phyloP scores from a whole-genome alignment of 495 filamentous ascomycete species.

The Tuber umbilicatum region DNA sequence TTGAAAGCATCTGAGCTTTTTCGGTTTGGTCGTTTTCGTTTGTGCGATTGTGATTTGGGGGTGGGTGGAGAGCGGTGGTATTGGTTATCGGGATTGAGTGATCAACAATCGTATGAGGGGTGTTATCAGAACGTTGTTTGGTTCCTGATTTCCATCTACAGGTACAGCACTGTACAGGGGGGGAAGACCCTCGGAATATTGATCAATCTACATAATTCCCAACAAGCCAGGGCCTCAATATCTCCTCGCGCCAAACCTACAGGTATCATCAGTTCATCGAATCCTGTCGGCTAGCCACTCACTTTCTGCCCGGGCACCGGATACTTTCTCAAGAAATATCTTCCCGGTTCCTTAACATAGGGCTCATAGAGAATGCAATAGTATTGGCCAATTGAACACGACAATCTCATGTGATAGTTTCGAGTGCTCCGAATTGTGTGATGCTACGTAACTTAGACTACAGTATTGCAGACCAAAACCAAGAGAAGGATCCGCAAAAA shows the following conservation, averaged over 20 bases:
- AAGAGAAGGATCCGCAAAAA: no score
- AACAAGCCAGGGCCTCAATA: background rate
- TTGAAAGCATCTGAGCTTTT: conserved; percentile 55
- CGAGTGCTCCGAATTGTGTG: background rate
- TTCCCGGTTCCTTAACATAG: background rate
- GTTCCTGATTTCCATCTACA: background rate
- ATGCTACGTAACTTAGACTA: no score
- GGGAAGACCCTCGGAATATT: background rate
- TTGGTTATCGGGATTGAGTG: background rate
- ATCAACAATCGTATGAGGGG: background rate
- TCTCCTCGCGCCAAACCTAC: background rate
- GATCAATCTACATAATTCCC: background rate
- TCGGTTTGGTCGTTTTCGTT: conserved; percentile 14
- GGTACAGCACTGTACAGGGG: no score
- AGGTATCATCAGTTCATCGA: background rate
- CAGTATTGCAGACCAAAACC: background rate
- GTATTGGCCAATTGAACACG: no score
- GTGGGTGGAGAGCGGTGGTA: background rate
- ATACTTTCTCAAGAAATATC: background rate
- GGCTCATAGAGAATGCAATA: background rate
- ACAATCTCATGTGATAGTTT: no score
- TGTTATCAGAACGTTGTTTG: background rate
- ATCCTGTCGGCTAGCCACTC: background rate
- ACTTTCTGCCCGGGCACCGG: background rate
- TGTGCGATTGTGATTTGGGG: background rate